Percentiles rank a stretch among this genome's conserved stretches.
These are phyloP conservation scores for Berkeleyomyces rouxiae DNA, from an alignment of 2,329 filamentous ascomycete species.

Conservation along the genomic window DNA sequence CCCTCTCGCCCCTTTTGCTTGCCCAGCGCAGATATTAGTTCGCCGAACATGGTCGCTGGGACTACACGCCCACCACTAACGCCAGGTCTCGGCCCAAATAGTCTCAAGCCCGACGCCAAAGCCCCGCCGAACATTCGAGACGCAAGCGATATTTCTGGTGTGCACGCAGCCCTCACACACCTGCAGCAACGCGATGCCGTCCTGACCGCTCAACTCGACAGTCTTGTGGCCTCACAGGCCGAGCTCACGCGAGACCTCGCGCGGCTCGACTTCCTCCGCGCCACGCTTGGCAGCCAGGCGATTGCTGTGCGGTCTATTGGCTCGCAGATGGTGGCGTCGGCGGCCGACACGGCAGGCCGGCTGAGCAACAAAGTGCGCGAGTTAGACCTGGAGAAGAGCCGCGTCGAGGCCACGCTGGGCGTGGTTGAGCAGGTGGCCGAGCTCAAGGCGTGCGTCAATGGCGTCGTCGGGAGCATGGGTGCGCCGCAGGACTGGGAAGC, in stretches of 20 bases:
- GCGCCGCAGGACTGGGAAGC: slow-evolving; percentile 98
- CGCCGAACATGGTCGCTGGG: slow-evolving; percentile 10
- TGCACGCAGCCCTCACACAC: slow-evolving; percentile 58
- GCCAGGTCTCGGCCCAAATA: slow-evolving; percentile 11
- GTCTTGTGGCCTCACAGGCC: slow-evolving; percentile 65
- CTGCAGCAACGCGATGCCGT: slow-evolving; percentile 61
- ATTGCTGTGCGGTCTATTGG: slow-evolving; percentile 69
- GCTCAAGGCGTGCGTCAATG: slow-evolving; percentile 89
- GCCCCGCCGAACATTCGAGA: slow-evolving; percentile 37
- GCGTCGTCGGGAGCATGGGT: slow-evolving; percentile 90
- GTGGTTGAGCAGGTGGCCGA: slow-evolving; percentile 95
- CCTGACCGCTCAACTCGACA: slow-evolving; percentile 58
- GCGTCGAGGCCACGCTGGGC: slow-evolving; percentile 75
- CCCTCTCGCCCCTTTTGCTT: background rate
- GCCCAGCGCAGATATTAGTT: slow-evolving; percentile 11
- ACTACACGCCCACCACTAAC: slow-evolving; percentile 1
- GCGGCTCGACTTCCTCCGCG: slow-evolving; percentile 75
- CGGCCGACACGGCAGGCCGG: slow-evolving; percentile 68
- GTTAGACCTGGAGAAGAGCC: slow-evolving; percentile 78
- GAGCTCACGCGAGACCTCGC: slow-evolving; percentile 75
- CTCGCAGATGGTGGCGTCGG: slow-evolving; percentile 77
- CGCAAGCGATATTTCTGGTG: slow-evolving; percentile 59
- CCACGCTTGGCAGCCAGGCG: slow-evolving; percentile 72
- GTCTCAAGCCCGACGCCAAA: slow-evolving; percentile 14
- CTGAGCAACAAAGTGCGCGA: slow-evolving; percentile 76